Conservation (phyloP, 306 rosid genomes). For the Pterocarpus santalinus region DNA sequence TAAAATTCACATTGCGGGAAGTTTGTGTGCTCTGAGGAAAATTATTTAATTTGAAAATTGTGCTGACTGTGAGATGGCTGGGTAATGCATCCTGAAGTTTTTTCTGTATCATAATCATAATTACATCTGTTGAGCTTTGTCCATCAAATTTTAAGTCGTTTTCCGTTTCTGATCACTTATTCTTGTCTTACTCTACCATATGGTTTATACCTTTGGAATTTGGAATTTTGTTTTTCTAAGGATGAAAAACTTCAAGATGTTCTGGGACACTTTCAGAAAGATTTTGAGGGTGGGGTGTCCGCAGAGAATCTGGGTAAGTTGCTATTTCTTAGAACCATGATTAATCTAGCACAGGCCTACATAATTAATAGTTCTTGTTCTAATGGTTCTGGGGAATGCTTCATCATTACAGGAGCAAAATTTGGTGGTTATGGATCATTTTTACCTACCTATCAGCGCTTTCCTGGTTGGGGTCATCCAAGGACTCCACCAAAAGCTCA, state of each 20-base stretch:
- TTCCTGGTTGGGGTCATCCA: conserved; percentile 55
- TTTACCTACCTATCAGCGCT: conserved; percentile 61
- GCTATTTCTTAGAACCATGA: conserved; percentile 21
- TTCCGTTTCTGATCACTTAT: conserved; percentile 1
- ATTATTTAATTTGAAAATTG: conserved; percentile 53
- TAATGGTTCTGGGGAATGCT: conserved; percentile 27
- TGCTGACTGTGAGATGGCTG: conserved; percentile 31
- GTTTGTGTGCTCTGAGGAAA: conserved; percentile 13
- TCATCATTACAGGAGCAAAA: conserved; percentile 62
- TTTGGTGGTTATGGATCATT: conserved; percentile 79
- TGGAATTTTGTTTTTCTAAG: conserved; percentile 41
- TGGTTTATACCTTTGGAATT: not conserved
- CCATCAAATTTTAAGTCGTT: not conserved
- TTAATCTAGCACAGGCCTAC: conserved; percentile 19
- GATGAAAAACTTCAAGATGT: conserved; percentile 63
- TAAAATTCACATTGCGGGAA: conserved; percentile 27
- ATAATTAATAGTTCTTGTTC: conserved; percentile 15
- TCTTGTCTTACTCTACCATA: not conserved
- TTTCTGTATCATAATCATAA: conserved; percentile 16
- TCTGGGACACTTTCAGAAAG: conserved; percentile 76
- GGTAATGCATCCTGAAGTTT: conserved; percentile 6
- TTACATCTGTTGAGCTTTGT: not conserved
- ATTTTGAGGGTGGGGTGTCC: conserved; percentile 69
- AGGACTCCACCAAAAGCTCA: conserved; percentile 60
- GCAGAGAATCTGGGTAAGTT: conserved; percentile 75